Evolutionary conservation across 257 asterid species (phyloP), one percentile per base, ranked within the genome.

Genomic region (Capsicum pubescens): DNA sequence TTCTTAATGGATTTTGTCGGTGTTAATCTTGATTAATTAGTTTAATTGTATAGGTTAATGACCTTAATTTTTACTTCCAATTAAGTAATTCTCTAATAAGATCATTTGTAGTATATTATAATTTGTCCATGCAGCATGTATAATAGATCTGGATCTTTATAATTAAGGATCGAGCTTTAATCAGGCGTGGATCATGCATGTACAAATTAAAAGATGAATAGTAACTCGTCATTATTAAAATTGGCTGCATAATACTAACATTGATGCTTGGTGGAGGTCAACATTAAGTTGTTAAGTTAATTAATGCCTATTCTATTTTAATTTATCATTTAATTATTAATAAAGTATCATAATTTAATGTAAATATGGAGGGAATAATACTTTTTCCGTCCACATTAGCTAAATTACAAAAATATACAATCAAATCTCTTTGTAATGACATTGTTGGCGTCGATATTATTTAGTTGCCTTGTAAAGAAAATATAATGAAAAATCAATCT

Each of bases 121-220:
- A 58, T 58, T 58, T 16, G 21, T 6, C 59, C 9, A 8, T 61
- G 0, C 26, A 32, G 26, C 67, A n/a, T 60, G 8, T 17, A 7
- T 17, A n/a, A 61, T 71, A 36, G 46, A 63, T n/a, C 58, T 44
- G 58, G 58, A 71, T 71, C 79, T n/a, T 46, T 71, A 26, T 26
- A 71, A 71, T 39, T 69, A 42, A 16, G 79, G 79, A 44, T 71
- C 58, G n/a, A 71, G 58, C 58, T 71, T 71, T 71, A 44, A 46
- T 46, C 58, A 10, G 5, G 39, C 58, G 46, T 71, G 79, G 21
- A n/a, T 9, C 55, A 42, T 69, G 78, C 78, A 39, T 11, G 1
- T 69, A 42, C 26, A 69, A 39, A 69, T 42, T 42, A 16, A 69
- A 39, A 8, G 78, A 69, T 69, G 55, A 69, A 19, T 69, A 42